A percentile compares a stretch with the other conserved stretches of the same genome.
Evolutionary conservation across 495 filamentous ascomycete species (phyloP).

Genomic region (Tuber umbilicatum): DNA sequence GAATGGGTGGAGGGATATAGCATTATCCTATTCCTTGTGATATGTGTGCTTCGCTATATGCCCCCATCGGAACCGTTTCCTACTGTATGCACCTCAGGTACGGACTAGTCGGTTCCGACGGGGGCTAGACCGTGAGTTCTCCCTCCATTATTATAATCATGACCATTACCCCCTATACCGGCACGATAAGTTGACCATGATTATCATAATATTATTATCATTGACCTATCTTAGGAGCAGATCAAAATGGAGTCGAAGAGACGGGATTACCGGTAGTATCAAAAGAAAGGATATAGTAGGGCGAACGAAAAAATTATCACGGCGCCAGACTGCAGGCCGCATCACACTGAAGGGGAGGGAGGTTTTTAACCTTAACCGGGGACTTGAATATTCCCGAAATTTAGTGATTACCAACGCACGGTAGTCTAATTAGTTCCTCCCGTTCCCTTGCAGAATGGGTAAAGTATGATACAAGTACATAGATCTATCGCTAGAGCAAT

Average conservation of each 20-base stretch:
- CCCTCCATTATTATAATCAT: neutral
- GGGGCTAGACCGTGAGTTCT: neutral
- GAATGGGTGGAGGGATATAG: conserved; percentile 15
- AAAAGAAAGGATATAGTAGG: neutral
- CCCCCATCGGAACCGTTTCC: conserved; percentile 32
- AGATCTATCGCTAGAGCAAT: neutral
- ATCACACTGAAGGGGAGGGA: neutral
- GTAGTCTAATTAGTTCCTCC: neutral
- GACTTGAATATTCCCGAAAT: conserved; percentile 2
- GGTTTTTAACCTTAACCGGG: neutral
- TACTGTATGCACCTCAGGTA: conserved; percentile 21
- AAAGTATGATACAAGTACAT: neutral
- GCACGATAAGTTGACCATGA: neutral
- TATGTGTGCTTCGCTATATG: conserved; percentile 21
- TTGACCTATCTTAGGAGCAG: too few species aligned
- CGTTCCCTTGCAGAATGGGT: neutral
- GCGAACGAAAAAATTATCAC: neutral
- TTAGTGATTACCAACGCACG: neutral
- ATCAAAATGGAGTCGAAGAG: neutral
- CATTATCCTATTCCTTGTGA: neutral
- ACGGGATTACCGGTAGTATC: neutral
- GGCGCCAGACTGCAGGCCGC: neutral
- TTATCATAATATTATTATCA: neutral
- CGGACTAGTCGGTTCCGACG: conserved; percentile 27
- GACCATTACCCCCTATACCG: too few species aligned